phyloP scores from a whole-genome alignment of 2,329 filamentous ascomycete genomes.

The Hawksworthiomyces lignivorus region DNA sequence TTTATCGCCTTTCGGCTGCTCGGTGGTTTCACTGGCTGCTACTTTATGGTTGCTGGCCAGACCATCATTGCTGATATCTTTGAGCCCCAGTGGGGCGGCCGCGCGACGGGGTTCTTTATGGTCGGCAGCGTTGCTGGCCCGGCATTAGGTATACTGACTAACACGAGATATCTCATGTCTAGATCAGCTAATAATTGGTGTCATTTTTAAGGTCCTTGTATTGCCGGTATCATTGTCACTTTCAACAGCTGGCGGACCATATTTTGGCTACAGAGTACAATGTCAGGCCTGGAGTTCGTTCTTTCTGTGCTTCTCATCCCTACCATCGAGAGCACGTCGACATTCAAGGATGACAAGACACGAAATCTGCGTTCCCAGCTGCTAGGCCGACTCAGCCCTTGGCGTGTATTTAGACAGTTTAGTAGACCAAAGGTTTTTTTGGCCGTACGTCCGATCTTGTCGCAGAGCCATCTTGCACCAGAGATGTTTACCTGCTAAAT shows the following conservation, averaged over 20 bases:
- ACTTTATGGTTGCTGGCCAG: slow-evolving; percentile 61
- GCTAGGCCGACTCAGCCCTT: slow-evolving; percentile 5
- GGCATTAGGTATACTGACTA: slow-evolving; percentile 37
- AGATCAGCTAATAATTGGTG: too few relatives aligned
- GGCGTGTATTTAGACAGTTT: slow-evolving; percentile 5
- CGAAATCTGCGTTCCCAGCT: slow-evolving; percentile 8
- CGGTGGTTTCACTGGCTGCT: slow-evolving; percentile 67
- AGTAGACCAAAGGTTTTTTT: slow-evolving; percentile 4
- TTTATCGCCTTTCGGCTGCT: slow-evolving; percentile 71
- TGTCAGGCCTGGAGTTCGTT: slow-evolving; percentile 21
- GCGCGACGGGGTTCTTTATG: slow-evolving; percentile 66
- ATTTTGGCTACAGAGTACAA: slow-evolving; percentile 25
- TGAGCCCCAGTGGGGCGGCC: slow-evolving; percentile 57
- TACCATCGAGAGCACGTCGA: neutral
- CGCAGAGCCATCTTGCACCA: too few relatives aligned
- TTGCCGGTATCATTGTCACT: slow-evolving; percentile 71
- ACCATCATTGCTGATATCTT: slow-evolving; percentile 45
- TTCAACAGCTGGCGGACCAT: slow-evolving; percentile 60
- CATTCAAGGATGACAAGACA: neutral
- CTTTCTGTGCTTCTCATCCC: slow-evolving; percentile 22
- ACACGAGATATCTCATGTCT: neutral
- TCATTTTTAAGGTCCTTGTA: slow-evolving; percentile 46
- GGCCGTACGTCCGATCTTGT: neutral
- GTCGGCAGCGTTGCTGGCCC: slow-evolving; percentile 65
- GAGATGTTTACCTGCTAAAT: neutral